Evolutionary conservation across 2,329 filamentous ascomycete species (phyloP), one percentile per base, ranked within the genome.

Genomic region (Xylariaceae sp.): DNA sequence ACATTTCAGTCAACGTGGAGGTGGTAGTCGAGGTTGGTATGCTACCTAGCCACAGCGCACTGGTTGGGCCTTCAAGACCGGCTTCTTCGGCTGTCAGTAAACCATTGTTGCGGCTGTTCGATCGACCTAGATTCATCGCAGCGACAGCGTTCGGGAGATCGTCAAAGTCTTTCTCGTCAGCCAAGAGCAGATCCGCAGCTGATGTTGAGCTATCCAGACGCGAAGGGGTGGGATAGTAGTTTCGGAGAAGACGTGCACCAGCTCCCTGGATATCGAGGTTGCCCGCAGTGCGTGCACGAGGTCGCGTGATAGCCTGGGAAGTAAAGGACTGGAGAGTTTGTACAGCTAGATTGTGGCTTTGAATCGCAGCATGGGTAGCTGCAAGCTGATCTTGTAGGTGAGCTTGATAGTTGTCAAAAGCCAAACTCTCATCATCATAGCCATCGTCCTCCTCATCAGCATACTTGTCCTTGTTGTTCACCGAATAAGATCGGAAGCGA

Each of bases 381-480:
- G 79, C 80, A 27, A 84, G 67, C 59, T 83, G 78, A 56, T 81
- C 77, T 53, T 83, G 79, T 27, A 83, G 67, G 40, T 76, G 71
- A 21, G 79, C 80, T 49, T 81, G 81, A 42, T 80, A 74, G 49
- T 62, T 74, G 48, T 82, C 77, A 36, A 79, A 68, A 17, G 68
- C 67, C 43, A 79, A 62, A 47, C 70, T 63, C 19, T 75, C 75
- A 29, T 77, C 83, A 47, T 77, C 83, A 49, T 86, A 88, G 14
- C 88, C 84, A 49, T 90, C 86, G 21, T 90, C 85, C 42, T 94
- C 91, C 37, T 89, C 85, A 58, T 94, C 89, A 2, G 87, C 91
- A 59, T 97, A 97, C 66, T 93, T 94, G 65, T 97, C 92, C 68
- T 95, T 96, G 45, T 95, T 94, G 67, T 98, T 98, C 54, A 98